Conservation (phyloP, 768 basidiomycete species). For the Auriscalpium microsporum region DNA sequence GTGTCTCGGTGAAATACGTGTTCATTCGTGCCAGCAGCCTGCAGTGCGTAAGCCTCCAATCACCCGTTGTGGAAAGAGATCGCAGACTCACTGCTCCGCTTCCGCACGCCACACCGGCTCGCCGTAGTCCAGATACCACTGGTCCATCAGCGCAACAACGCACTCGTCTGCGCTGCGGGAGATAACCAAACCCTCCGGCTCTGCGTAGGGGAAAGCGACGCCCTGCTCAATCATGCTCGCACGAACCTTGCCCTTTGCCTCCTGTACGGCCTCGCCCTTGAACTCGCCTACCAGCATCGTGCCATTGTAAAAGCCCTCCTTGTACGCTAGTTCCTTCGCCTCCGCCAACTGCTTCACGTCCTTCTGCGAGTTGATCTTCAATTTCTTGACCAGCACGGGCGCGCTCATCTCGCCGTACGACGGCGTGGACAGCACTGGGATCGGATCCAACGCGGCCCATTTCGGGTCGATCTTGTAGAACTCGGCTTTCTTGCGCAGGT, state of each 20-base stretch:
- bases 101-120: slow-evolving; percentile 82
- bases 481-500: slow-evolving; percentile 92
- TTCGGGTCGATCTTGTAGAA: slow-evolving; percentile 90
- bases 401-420: slow-evolving; percentile 92
- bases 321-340: slow-evolving; percentile 97
- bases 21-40: slow-evolving; percentile 83
- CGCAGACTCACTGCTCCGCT: slow-evolving; percentile 60
- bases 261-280: slow-evolving; percentile 81
- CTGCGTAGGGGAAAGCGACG: slow-evolving; percentile 85
- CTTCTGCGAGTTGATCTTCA: slow-evolving; percentile 95
- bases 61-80: not conserved
- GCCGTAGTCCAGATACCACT: slow-evolving; percentile 99
- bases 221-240: slow-evolving; percentile 71
- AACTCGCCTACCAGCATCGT: slow-evolving; percentile 88
- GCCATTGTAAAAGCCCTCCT: slow-evolving; percentile 96
- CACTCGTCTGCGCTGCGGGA: slow-evolving; percentile 94
- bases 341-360: slow-evolving; percentile 89
- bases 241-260: slow-evolving; percentile 86
- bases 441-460: slow-evolving; percentile 79
- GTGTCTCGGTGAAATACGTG: slow-evolving; percentile 84
- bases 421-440: slow-evolving; percentile 82
- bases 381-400: slow-evolving; percentile 68
- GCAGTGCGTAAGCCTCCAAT: not conserved
- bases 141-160: slow-evolving; percentile 95
- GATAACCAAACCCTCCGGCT: slow-evolving; percentile 87